Evolutionary conservation across 2,329 filamentous ascomycete genomes (phyloP), one percentile per base, ranked within the genome.

Genomic region (Remersonia thermophila): DNA sequence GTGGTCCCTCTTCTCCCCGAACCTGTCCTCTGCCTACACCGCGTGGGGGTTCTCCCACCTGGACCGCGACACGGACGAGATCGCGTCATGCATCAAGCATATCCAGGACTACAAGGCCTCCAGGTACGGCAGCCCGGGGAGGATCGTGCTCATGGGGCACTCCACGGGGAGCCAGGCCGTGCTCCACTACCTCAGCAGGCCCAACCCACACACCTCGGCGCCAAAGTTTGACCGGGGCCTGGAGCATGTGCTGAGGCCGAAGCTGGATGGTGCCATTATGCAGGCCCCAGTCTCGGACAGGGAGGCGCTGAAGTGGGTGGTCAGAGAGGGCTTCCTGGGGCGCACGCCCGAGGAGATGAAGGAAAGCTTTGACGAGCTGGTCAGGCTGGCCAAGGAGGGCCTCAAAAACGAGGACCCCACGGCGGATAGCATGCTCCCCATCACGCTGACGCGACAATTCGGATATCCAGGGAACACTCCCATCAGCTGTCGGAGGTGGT

Each of bases 221-320:
- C 39, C 39, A 1, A 27, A 65, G 35, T 63, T 64, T 37, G 55
- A 41, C 47, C 51, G 25, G 23, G 45, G 49, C 30, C 50, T 43
- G 20, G 57, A 42, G 37, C 50, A 60, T 0, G 59, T 91, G 1
- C 41, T 48, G 7, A 58, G 71, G 3, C 64, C 66, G 0, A 37
- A 35, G 0, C 53, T 82, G 4, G 74, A 89, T 40, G 85, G 80
- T 20, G 78, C 76, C 36, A 80, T 93, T 35, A 61, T 93, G 37
- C 86, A 93, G 55, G 83, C 80, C 0, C 77, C 82, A 1, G 77
- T 87, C 2, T 83, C 76, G 1, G 85, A 93, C 54, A 69, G 84
- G 26, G 80, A 93, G 52, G 71, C 68, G 0, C 50, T 81, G 23
- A 50, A 54, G 10, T 58, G 58, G 3, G 50, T 65, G 6, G 51